Base-by-base conservation (phyloP, 2,329 filamentous ascomycete genomes). In the Tricladium varicosporioides region DNA sequence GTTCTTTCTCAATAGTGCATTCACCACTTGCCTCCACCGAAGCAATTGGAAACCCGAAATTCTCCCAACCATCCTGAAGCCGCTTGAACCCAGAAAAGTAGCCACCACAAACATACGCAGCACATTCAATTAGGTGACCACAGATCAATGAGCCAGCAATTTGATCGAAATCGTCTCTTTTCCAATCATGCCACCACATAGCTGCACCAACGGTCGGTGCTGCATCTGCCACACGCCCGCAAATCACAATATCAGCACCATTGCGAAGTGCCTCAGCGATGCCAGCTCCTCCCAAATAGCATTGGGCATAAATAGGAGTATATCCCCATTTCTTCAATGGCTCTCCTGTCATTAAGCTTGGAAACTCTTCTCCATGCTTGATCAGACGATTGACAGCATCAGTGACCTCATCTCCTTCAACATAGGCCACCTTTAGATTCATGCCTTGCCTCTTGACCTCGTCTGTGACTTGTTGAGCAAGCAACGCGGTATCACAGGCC, bases 241-340 rank as follows among this genome's bases (percentile, higher is more conserved):
- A 76, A 32, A 77, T 67, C 18, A 77, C 72, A 51, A 77, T 76
- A 56, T 77, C 74, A 1, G 74, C 74, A 5, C 75, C 75, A 36
- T 70, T 59, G 76, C 18, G 68, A 67, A 0, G 69, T 69, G 47
- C 79, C 75, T 3, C 73, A 66, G 51, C 60, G 43, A 48, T 70
- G 2, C 71, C 75, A 31, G 74, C 68, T 7, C 76, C 77, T 1
- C 80, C 80, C 0, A 82, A 73, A 61, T 83, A 83, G 5, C 46
- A 52, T 45, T 58, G 56, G 18, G 56, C 56, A 46, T 32, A 53
- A 33, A 58, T 19, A 31, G 56, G 56, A 32, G 54, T 47, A 36
- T 54, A 51, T 7, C 56, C 51, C 51, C 56, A 58, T 18, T 53
- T 47, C 36, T 54, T 51, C 42, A 52, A 31, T 27, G 51, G 31